Base-by-base conservation (phyloP, 176 grass and related monocot species). In the Oryza punctata region DNA sequence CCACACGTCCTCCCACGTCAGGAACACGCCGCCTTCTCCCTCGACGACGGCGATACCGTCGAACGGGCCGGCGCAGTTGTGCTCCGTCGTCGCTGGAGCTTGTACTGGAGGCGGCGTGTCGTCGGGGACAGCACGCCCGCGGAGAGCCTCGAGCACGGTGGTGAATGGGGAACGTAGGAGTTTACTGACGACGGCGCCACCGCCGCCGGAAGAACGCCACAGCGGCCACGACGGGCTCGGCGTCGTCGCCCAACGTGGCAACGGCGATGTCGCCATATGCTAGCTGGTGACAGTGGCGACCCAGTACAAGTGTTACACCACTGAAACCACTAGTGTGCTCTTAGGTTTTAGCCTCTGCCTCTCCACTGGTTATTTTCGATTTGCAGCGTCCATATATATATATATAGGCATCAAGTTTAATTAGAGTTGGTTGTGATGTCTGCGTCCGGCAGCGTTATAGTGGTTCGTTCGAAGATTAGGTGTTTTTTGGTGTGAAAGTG, bases 1-100 rank as follows among this genome's bases (percentile, higher is more conserved):
- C 78, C 73, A 86, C 14, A 90, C 27, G 23, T 82, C 73, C 61
- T 90, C 67, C 88, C 88, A 90, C 5, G 83, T 90, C 27, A 86
- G 74, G 57, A 69, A 90, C 29, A 86, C 73, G 18, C 78, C 88
- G 2, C 41, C 46, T 82, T 57, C 60, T 7, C 27, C 26, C 35
- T n/a, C 38, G 38, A 40, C 38, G 38, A 40, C 38, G 38, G 32
- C 59, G 6, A 83, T 35, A 7, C 59, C 81, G 18, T 83, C 81
- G 21, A 83, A 83, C 19, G 12, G 35, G 7, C 13, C 25, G 12
- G 19, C 45, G 4, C 33, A 33, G 32, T 33, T 4, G 3, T 8
- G 5, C 12, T 26, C 67, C 2, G 1, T n/a, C 27, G 40, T 25
- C 3, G 19, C 26, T 7, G 57, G 47, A 50, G 47, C 33, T 7